Conservation (phyloP, 345 rosid genomes). For the Populus nigra region DNA sequence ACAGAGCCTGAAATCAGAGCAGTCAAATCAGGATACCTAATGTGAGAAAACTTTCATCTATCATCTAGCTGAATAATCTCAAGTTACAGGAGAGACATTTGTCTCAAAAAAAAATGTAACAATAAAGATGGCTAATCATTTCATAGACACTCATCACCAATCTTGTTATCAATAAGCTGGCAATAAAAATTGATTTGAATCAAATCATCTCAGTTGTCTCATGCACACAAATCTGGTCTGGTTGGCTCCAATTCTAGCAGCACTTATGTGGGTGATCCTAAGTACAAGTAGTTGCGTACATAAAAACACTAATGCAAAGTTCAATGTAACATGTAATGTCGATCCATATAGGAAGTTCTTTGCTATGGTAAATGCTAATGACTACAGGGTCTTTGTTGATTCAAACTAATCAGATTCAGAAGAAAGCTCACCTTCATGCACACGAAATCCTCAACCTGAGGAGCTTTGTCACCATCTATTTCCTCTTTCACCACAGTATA, state of each 20-base stretch:
- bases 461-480: slow-evolving; percentile 47
- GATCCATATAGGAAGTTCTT: slow-evolving; percentile 1
- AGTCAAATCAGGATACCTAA: slow-evolving; percentile 13
- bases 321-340: neutral
- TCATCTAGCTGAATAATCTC: neutral
- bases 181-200: neutral
- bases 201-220: neutral
- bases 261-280: neutral
- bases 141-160: neutral
- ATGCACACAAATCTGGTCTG: neutral
- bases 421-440: slow-evolving; percentile 67
- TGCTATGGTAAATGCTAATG: neutral
- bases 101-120: neutral
- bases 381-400: neutral
- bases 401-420: neutral
- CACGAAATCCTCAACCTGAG: slow-evolving; percentile 49
- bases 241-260: neutral
- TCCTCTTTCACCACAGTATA: slow-evolving; percentile 77
- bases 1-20: slow-evolving; percentile 55
- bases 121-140: neutral
- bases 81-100: neutral
- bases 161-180: neutral
- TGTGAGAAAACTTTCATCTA: neutral
- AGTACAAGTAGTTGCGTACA: neutral
- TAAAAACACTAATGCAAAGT: neutral